These are phyloP conservation scores for Dactylellina sp. DNA, from an alignment of 2,329 filamentous ascomycete genomes.

Conservation along the genomic window DNA sequence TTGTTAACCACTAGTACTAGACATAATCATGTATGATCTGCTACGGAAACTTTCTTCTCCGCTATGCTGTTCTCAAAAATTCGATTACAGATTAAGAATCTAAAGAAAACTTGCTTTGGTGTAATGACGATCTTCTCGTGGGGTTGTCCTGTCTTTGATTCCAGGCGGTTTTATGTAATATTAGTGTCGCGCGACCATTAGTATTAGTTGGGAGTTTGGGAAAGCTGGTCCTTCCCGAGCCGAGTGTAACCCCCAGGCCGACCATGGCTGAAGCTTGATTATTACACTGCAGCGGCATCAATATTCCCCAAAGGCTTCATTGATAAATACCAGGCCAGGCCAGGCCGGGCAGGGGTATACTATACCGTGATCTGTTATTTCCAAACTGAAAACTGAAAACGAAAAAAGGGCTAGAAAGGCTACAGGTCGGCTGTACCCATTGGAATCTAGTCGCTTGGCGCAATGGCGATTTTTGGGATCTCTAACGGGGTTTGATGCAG, in stretches of 20 bases:
- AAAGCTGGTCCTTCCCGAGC: neutral
- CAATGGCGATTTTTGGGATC: too few species aligned
- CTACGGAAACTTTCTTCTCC: conserved; percentile 15
- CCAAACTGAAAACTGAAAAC: too few species aligned
- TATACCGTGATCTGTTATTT: too few species aligned
- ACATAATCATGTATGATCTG: conserved; percentile 29
- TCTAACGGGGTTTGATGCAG: too few species aligned
- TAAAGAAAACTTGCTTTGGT: neutral
- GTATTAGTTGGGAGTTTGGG: neutral
- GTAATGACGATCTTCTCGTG: conserved; percentile 38
- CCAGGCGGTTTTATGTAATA: conserved; percentile 10
- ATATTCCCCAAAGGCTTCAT: too few species aligned
- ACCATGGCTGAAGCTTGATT: conserved; percentile 38
- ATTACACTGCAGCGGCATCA: conserved; percentile 39
- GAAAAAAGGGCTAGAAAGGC: too few species aligned
- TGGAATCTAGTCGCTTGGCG: too few species aligned
- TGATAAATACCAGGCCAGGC: too few species aligned
- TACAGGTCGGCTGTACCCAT: too few species aligned
- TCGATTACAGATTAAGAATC: neutral
- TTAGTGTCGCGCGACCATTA: conserved; percentile 16
- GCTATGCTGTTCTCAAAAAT: conserved; percentile 13
- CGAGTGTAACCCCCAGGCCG: conserved; percentile 25
- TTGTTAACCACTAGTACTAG: neutral
- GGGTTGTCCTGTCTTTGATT: neutral
- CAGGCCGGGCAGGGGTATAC: too few species aligned